A percentile compares a stretch with the other conserved stretches of the same genome.
These are phyloP conservation scores for Aeminium ludgeri DNA, from an alignment of 495 filamentous ascomycete genomes.

Conservation along the genomic window DNA sequence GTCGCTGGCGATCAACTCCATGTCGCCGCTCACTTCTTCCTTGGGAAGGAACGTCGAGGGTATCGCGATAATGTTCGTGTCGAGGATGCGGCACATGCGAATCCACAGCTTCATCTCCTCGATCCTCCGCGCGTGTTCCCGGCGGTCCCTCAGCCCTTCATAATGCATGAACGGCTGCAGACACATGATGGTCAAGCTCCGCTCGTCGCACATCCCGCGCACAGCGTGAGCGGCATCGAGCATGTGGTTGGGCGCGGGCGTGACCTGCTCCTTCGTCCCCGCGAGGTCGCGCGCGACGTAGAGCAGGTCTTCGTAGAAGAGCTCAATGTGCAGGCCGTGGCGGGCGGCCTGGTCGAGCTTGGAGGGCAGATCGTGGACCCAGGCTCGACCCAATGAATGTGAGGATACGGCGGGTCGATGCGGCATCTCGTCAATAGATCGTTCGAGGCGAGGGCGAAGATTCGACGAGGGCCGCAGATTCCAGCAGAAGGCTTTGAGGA, in stretches of 20 bases:
- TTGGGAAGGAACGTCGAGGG: constrained; percentile 53
- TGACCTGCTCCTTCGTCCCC: too few relatives aligned
- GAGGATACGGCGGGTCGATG: constrained; percentile 31
- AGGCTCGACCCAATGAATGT: constrained; percentile 56
- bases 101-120: constrained; percentile 56
- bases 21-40: constrained; percentile 39
- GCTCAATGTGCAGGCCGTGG: constrained; percentile 54
- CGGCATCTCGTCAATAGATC: constrained; percentile 23
- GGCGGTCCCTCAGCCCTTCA: constrained; percentile 53
- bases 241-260: constrained; percentile 30
- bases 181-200: constrained; percentile 46
- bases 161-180: constrained; percentile 70
- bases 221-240: constrained; percentile 42
- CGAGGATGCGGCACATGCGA: constrained; percentile 41
- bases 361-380: constrained; percentile 39
- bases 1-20: constrained; percentile 44
- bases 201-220: constrained; percentile 36
- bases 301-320: constrained; percentile 66
- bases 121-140: constrained; percentile 38
- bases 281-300: constrained; percentile 32
- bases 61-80: constrained; percentile 56
- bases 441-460: too few relatives aligned
- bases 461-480: too few relatives aligned
- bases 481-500: too few relatives aligned
- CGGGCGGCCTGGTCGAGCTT: constrained; percentile 50